Percentiles rank a stretch among this genome's conserved stretches.
phyloP scores from a whole-genome alignment of 495 filamentous ascomycete genomes.

The Penicillium samsonianum region DNA sequence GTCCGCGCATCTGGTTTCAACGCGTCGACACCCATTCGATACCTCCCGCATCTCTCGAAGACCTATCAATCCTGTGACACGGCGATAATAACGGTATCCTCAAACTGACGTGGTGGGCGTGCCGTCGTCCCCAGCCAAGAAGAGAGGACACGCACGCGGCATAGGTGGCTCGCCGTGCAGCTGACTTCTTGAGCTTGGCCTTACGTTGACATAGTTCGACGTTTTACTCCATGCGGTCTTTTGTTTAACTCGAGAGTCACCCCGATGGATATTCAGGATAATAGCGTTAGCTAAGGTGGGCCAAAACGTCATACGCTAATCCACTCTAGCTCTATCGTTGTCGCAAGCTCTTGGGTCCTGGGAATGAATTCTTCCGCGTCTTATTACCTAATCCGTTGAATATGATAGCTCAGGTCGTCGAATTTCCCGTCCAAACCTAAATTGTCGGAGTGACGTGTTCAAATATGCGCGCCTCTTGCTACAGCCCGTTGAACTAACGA shows the following conservation, averaged over 20 bases:
- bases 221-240: background rate
- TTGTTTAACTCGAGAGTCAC: background rate
- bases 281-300: slow-evolving; percentile 4
- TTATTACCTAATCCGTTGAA: background rate
- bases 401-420: background rate
- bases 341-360: slow-evolving; percentile 10
- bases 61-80: background rate
- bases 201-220: slow-evolving; percentile 10
- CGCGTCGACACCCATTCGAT: background rate
- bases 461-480: background rate
- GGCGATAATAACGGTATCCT: background rate
- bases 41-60: background rate
- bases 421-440: background rate
- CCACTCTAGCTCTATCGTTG: slow-evolving; percentile 4
- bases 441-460: background rate
- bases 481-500: background rate
- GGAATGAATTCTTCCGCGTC: background rate
- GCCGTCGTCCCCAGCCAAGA: slow-evolving; percentile 3
- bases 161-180: background rate
- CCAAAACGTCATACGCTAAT: slow-evolving; percentile 7
- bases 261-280: background rate
- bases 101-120: background rate
- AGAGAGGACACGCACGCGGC: slow-evolving; percentile 5
- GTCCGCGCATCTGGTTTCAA: background rate
- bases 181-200: slow-evolving; percentile 1